Conservation (phyloP, 2,329 filamentous ascomycete species). For the Diaporthe sp. region DNA sequence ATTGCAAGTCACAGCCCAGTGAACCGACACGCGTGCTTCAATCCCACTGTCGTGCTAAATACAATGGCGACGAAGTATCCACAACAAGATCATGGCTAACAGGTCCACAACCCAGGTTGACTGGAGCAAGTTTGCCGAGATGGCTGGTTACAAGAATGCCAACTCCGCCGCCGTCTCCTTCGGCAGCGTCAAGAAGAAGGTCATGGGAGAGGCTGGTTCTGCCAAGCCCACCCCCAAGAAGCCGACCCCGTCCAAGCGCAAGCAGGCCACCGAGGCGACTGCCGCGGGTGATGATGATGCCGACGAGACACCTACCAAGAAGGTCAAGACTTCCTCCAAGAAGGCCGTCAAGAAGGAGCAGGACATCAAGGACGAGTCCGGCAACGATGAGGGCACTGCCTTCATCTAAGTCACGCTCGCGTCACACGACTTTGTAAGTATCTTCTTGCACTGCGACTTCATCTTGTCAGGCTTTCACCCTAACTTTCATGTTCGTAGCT, state of each 20-base stretch:
- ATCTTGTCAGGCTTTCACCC: not conserved
- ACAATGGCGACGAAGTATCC: too few relatives aligned
- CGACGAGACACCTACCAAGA: conserved; percentile 14
- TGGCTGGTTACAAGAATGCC: conserved; percentile 23
- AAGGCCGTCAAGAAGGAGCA: not conserved
- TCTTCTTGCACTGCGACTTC: not conserved
- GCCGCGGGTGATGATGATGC: not conserved
- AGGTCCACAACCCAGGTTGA: not conserved
- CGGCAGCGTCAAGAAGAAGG: not conserved
- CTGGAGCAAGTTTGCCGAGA: conserved; percentile 21
- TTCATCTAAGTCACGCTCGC: not conserved
- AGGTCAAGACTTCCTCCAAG: conserved; percentile 8
- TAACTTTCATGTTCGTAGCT: not conserved
- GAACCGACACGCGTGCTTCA: too few relatives aligned
- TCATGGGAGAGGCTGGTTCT: not conserved
- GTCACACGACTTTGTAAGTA: not conserved
- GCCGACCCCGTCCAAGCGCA: not conserved
- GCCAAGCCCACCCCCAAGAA: conserved; percentile 19
- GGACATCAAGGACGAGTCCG: not conserved
- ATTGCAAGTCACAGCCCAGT: accelerated
- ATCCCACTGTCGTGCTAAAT: too few relatives aligned
- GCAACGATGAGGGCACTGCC: not conserved
- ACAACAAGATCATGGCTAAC: not conserved
- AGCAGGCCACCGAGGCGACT: not conserved
- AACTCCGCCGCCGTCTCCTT: not conserved